Base-by-base conservation (phyloP, 1,284 basidiomycete species). In the Mycena citricolor region DNA sequence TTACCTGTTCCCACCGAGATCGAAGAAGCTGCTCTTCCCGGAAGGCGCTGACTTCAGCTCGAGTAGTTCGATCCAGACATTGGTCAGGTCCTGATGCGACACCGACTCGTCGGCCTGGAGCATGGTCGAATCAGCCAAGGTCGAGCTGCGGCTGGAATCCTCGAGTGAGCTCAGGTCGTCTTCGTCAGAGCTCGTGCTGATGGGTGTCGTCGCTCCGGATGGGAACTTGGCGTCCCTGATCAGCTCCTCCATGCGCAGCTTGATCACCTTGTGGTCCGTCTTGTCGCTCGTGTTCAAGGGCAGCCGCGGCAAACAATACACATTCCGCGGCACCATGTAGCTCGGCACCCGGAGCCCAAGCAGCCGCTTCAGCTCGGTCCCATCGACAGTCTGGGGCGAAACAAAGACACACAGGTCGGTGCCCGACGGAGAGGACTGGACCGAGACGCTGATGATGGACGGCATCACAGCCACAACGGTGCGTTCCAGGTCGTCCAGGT, bases 401-500 rank as follows among this genome's bases (percentile, higher is more conserved):
- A 35, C 19, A 21, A 35, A 35, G 14, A 17, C 19, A 22, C 19
- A 35, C 5, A 35, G 19, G n/a, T 19, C 10, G 12, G 19, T 21
- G 7, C 33, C 12, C n/a, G n/a, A 17, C 11, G 14, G 8, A 22
- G 20, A 19, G 13, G 33, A 7, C 16, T 35, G 33, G 11, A 22
- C 33, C 20, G 33, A 35, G 17, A 35, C 33, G 19, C 19, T 8
- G 5, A 8, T 8, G 8, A 35, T 17, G 8, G 20, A 5, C 7
- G 33, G 33, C 33, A 35, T 35, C 10, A 21, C 11, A 8, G 20
- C 33, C 12, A 21, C 10, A 14, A 35, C 24, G 8, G 19, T 17
- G 8, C 33, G 33, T 17, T 35, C 33, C 16, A 35, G 24, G 8
- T 35, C 33, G 8, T 35, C 33, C 33, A 35, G 17, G 14, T 35